Base-by-base conservation (phyloP, 345 rosid genomes). In the Clausena lansium region DNA sequence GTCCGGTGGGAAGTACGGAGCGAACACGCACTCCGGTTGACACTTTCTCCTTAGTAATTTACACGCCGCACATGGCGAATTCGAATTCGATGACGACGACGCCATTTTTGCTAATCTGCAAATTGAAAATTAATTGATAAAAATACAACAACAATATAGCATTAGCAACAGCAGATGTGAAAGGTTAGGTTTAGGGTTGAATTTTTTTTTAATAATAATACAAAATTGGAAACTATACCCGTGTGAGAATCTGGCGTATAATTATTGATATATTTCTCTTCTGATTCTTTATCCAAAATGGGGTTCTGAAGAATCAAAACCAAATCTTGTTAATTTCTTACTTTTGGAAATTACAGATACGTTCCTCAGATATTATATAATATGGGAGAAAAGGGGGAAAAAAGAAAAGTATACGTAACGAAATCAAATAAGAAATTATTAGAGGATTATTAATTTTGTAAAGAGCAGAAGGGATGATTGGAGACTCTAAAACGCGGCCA, bases 21-120 rank as follows among this genome's bases (percentile, higher is more conserved):
- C 86, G 50, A 86, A 86, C n/a, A 86, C 88, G 55, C 88, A 83
- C 82, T 86, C 86, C 62, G 83, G 88, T 28, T 84, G 84, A 72
- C 86, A 86, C 74, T 86, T 86, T n/a, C 88, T 32, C 70, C 88
- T 38, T 33, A 83, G 67, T 38, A 85, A 83, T 78, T 85, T 85
- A 28, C 88, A 85, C 4, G 86, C 88, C 14, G 88, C 88, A 45
- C 88, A 85, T 30, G 88, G 88, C 9, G 88, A 85, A 71, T 79
- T 85, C 7, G 84, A 83, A 71, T 77, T 85, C 9, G 84, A 83
- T 3, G 86, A 83, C 25, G 88, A 85, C 27, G 88, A 85, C 13
- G 84, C 83, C 84, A 52, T 52, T 1, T 17, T 1, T 5, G 0
- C 57, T 17, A 1, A 52, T 2, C 57, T 52, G 57, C 57, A 17